Base-by-base conservation (phyloP, 2,329 filamentous ascomycete species). In the Fusarium sp. region DNA sequence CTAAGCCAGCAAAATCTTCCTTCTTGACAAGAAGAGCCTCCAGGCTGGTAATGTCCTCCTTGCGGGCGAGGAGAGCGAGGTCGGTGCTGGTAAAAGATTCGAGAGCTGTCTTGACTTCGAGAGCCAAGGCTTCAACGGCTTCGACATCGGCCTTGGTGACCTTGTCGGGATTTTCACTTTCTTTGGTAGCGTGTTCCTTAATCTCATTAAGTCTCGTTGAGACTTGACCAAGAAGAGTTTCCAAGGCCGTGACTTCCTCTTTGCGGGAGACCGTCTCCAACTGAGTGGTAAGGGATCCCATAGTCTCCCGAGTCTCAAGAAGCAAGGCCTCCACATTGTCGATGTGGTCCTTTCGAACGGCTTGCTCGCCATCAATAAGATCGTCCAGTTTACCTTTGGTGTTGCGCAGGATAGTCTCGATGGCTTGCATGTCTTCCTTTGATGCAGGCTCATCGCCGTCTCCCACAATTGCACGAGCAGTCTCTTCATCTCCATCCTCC, bases 351-450 rank as follows among this genome's bases (percentile, higher is more conserved):
- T 91, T 92, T 62, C 87, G 87, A 15, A 95, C 90, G 5, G 90
- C 85, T 64, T 93, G 90, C 38, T 95, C 92, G 7, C 90, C 88
- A 57, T 95, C 89, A 56, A 97, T 89, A 25, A 90, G 81, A 67
- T 97, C 95, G 66, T 98, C 96, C 15, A 98, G 85, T 52, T 93
- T 93, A 9, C 92, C 91, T 80, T 98, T 98, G 37, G 95, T 95
- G 80, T 97, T 97, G 46, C 93, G 91, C 18, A 98, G 87, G 54
- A 98, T 91, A 1, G 93, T 97, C 81, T 98, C 96, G 66, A 98
- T 95, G 16, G 94, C 94, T 69, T 96, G 91, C 0, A 95, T 94
- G 76, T 98, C 95, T 74, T 97, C 94, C 79, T 94, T 84, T 80
- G 74, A 86, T 76, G 75, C 86, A 78, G 67, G 84, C 64, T 87